Evolutionary conservation across 2,329 filamentous ascomycete species (phyloP).

Genomic region (Pseudogymnoascus sp.): DNA sequence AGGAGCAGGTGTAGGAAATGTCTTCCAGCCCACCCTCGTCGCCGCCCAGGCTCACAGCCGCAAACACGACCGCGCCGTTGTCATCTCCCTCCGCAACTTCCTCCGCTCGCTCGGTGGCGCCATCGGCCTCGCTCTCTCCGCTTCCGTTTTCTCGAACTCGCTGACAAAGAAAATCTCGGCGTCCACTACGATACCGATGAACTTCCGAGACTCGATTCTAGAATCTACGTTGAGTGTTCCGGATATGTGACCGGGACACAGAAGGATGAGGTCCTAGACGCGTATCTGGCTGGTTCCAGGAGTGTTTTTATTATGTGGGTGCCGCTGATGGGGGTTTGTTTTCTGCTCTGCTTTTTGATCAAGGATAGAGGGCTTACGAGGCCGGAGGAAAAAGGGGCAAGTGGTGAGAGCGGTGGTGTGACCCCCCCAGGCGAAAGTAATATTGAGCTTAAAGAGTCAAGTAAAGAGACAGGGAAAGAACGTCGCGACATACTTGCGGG

Average conservation of each 20-base stretch:
- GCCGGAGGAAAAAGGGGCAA: conserved; percentile 19
- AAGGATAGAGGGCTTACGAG: conserved; percentile 40
- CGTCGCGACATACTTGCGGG: background rate
- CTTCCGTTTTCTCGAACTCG: conserved; percentile 38
- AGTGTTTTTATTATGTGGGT: conserved; percentile 50
- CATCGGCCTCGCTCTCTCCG: conserved; percentile 48
- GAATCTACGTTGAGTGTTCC: conserved; percentile 22
- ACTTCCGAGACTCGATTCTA: conserved; percentile 17
- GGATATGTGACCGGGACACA: conserved; percentile 18
- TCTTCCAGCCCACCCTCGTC: conserved; percentile 42
- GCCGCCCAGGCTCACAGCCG: conserved; percentile 50
- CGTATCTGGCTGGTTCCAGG: conserved; percentile 45
- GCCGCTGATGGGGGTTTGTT: conserved; percentile 42
- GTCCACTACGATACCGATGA: conserved; percentile 15
- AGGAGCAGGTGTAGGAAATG: conserved; percentile 44
- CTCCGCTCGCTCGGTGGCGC: conserved; percentile 51
- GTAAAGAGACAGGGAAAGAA: background rate
- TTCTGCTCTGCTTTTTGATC: conserved; percentile 43
- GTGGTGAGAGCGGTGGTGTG: background rate
- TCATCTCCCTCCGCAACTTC: conserved; percentile 56
- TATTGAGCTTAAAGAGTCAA: background rate
- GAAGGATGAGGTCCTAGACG: conserved; percentile 34
- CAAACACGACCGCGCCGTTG: conserved; percentile 50
- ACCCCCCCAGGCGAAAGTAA: background rate
- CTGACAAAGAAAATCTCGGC: conserved; percentile 16